phyloP scores from a whole-genome alignment of 1,139 yeast species.

The Debaryomyces nepalensis region DNA sequence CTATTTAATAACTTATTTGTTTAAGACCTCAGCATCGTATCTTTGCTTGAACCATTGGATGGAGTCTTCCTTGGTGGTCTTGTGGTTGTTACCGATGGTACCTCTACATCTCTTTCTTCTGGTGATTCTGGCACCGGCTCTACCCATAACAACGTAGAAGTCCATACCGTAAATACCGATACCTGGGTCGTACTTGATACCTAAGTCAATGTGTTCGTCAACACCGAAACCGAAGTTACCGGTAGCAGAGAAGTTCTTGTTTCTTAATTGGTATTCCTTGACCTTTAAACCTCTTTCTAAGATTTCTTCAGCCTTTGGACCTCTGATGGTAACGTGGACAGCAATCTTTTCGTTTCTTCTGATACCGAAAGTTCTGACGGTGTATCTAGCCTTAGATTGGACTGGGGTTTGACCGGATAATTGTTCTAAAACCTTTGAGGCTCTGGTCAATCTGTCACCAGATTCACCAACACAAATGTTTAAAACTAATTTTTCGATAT shows the following conservation, averaged over 20 bases:
- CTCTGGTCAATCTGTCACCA: conserved; percentile 99
- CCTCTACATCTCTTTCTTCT: conserved; percentile 98
- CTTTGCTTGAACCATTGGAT: conserved; percentile 99
- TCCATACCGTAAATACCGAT: conserved; percentile 99
- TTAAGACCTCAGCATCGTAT: conserved; percentile 97
- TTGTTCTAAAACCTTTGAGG: conserved; percentile 99
- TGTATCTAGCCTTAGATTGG: conserved; percentile 99
- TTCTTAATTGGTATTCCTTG: conserved; percentile 96
- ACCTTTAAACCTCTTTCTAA: conserved; percentile 99
- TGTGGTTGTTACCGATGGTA: conserved; percentile 90
- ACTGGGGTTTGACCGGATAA: conserved; percentile 99
- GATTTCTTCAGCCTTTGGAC: conserved; percentile 99
- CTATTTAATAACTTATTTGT: conserved; percentile 56
- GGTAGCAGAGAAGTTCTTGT: conserved; percentile 94
- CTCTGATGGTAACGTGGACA: conserved; percentile 99
- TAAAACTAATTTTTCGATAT: conserved; percentile 98
- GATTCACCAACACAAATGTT: conserved; percentile 99
- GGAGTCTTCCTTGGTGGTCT: conserved; percentile 91
- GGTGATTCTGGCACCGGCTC: conserved; percentile 99
- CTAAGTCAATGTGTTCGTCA: conserved; percentile 99
- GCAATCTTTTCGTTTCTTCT: conserved; percentile 99
- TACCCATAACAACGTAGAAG: conserved; percentile 99
- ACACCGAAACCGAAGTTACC: conserved; percentile 99
- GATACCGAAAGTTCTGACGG: conserved; percentile 99
- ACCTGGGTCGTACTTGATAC: conserved; percentile 99